These are phyloP conservation scores for Dactylellina parvicollis DNA, from an alignment of 2,329 filamentous ascomycete species.

Conservation along the genomic window DNA sequence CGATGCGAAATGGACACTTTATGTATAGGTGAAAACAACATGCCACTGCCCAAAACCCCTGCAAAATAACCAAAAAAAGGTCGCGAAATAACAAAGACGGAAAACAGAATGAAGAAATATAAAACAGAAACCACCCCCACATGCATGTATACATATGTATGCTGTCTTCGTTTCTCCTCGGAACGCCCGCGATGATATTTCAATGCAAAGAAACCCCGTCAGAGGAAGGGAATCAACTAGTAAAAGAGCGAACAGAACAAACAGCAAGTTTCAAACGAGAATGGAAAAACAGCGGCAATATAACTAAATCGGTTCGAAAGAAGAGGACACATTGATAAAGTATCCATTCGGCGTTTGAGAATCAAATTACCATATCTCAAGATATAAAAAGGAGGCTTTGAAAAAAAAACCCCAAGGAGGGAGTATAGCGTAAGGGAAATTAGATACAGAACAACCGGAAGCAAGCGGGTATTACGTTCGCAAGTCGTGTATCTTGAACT, in stretches of 20 bases:
- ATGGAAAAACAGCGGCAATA: not conserved
- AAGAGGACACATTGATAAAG: too few relatives aligned
- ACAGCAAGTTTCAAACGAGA: not conserved
- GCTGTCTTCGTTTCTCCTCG: not conserved
- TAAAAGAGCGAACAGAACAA: not conserved
- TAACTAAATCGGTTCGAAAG: too few relatives aligned
- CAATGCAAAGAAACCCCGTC: not conserved
- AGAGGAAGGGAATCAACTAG: not conserved
- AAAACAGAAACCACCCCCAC: not conserved
- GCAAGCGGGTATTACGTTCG: conserved; percentile 57
- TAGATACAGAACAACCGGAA: not conserved
- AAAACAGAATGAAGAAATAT: not conserved
- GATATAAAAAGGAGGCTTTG: not conserved
- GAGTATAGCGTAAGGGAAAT: not conserved
- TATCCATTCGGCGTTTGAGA: too few relatives aligned
- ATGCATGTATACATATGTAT: not conserved
- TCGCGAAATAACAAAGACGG: not conserved
- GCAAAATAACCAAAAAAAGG: not conserved
- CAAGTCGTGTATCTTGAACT: conserved; percentile 75
- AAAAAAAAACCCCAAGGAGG: not conserved
- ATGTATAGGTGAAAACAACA: not conserved
- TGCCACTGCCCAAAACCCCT: not conserved
- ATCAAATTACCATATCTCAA: not conserved
- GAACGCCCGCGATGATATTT: conserved; percentile 14
- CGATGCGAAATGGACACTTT: too few relatives aligned